Evolutionary conservation across 2,329 filamentous ascomycete species (phyloP), one percentile per base, ranked within the genome.

Genomic region (Pseudocercospora fijiensis): DNA sequence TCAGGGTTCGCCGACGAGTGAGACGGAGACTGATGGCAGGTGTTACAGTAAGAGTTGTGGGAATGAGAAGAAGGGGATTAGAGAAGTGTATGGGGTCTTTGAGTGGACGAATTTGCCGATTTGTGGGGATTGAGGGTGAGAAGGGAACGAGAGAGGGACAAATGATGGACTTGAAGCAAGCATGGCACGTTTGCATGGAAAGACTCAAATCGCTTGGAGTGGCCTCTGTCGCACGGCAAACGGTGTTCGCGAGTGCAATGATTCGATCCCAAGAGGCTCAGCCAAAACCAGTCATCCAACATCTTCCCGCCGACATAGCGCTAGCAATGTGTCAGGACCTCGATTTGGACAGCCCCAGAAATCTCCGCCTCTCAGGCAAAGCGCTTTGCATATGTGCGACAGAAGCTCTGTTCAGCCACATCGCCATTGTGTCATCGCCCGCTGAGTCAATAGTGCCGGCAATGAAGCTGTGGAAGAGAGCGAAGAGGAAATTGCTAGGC

Each of bases 41-140:
- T 53, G 49, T 30, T 53, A 53, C 10, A 53, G 49, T 18, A 53
- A 53, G 49, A 28, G 13, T 26, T 53, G 49, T 30, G 45, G 45
- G 24, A 10, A 53, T 53, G 49, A n/a, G 49, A 18, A 8, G 49
- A 53, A 30, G 49, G 26, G 49, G 16, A 53, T 22, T 22, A 11
- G 49, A n/a, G 49, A 24, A 24, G 49, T 53, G 20, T 28, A 26
- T 53, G 49, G 49, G 26, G 26, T 53, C 10, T 53, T 53, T 18
- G 49, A 53, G 26, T 53, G 49, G 49, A 2, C 7, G 1, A 24
- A 13, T 1, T 5, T 53, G 49, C 49, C 49, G 26, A 41, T 41
- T 30, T 53, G 26, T 53, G 49, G 20, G 18, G 45, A 26, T 49
- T 22, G 45, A 49, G n/a, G 45, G 51, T 30, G 10, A 5, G 3